Evolutionary conservation across 331 rosid genomes (phyloP).

Genomic region (Cydonia oblonga): DNA sequence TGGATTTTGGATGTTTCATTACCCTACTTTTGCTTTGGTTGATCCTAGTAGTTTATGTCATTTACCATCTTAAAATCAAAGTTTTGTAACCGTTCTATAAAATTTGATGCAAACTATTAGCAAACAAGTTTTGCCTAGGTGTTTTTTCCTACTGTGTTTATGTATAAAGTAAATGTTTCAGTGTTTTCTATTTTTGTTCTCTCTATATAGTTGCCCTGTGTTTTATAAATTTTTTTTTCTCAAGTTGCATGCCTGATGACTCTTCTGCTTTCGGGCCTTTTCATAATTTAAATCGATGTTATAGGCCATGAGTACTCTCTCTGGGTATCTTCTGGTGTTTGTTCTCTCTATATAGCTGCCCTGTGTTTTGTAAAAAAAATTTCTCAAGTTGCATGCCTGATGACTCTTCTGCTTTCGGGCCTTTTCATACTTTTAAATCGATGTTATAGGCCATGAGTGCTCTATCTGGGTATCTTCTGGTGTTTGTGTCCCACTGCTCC

Average conservation of each 20-base stretch:
- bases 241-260: background rate
- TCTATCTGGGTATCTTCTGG: background rate
- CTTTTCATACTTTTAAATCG: background rate
- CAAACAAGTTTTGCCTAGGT: background rate
- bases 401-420: background rate
- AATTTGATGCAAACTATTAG: background rate
- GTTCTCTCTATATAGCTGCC: background rate
- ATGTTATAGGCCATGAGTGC: background rate
- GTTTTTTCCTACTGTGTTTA: background rate
- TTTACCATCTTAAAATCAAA: background rate
- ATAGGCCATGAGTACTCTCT: background rate
- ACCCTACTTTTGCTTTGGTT: background rate
- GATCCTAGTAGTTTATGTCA: background rate
- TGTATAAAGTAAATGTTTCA: background rate
- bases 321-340: background rate
- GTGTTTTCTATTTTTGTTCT: background rate
- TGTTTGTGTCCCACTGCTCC: background rate
- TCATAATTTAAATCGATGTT: background rate
- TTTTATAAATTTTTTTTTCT: background rate
- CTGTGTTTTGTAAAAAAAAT: background rate
- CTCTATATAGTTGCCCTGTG: background rate
- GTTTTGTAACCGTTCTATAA: too few relatives aligned
- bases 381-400: background rate
- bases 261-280: background rate
- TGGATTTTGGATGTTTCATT: background rate